A percentile compares a stretch with the other conserved stretches of the same genome.
These are phyloP conservation scores for Venturiaceae sp. DNA, from an alignment of 2,329 filamentous ascomycete genomes.

Conservation along the genomic window DNA sequence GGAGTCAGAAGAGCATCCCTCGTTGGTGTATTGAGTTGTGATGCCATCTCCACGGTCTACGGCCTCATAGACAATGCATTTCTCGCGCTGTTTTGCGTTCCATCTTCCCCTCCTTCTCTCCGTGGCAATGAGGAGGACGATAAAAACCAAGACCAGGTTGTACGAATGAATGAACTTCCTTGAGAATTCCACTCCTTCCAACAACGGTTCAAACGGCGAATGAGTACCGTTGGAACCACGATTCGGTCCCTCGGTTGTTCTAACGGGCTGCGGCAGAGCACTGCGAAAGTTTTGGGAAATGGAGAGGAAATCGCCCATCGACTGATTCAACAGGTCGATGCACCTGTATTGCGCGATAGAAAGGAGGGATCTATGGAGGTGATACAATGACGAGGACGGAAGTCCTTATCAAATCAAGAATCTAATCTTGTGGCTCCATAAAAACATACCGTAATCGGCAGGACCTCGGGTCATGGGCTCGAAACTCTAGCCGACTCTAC, in stretches of 20 bases:
- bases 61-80: not conserved
- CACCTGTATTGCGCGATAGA: not conserved
- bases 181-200: not conserved
- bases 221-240: not conserved
- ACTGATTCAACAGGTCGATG: not conserved
- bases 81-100: not conserved
- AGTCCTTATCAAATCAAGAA: conserved; percentile 1
- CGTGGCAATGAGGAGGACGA: not conserved
- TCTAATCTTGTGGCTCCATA: too few relatives aligned
- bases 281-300: not conserved
- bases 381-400: not conserved
- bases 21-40: not conserved
- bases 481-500: too few relatives aligned
- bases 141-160: not conserved
- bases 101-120: not conserved
- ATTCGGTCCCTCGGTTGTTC: not conserved
- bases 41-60: not conserved
- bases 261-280: not conserved
- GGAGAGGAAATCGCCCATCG: not conserved
- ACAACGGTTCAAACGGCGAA: not conserved
- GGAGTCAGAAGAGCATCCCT: not conserved
- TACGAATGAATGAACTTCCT: not conserved
- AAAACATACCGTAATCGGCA: too few relatives aligned
- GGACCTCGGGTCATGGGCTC: not conserved
- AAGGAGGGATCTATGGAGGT: not conserved